Conservation (phyloP, 768 basidiomycete genomes). For the Pilatotrama ljubarskyi region DNA sequence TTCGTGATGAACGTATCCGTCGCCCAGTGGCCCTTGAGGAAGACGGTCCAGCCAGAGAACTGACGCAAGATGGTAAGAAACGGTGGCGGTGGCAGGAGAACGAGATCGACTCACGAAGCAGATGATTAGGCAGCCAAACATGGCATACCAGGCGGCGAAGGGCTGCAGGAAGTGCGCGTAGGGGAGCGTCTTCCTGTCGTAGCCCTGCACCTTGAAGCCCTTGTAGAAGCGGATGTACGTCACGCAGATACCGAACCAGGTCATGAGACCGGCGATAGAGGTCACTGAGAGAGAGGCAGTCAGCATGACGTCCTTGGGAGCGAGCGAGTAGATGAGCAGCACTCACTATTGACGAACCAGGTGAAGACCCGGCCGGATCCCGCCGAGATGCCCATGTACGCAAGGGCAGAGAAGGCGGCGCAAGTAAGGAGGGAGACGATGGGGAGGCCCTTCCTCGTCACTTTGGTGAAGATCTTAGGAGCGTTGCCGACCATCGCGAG, state of each 20-base stretch:
- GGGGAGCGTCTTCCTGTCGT: constrained; percentile 69
- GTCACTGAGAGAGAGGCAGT: constrained; percentile 12
- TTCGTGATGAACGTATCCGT: constrained; percentile 77
- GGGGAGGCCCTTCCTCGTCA: constrained; percentile 75
- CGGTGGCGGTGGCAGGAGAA: constrained; percentile 27
- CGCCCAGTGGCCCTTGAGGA: constrained; percentile 54
- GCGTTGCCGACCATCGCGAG: constrained; percentile 80
- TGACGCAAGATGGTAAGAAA: constrained; percentile 16
- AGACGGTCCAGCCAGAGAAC: constrained; percentile 54
- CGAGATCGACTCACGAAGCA: constrained; percentile 53
- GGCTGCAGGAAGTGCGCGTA: constrained; percentile 70
- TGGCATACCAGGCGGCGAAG: constrained; percentile 62
- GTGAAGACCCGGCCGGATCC: constrained; percentile 74
- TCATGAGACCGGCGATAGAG: constrained; percentile 47
- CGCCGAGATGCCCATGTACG: constrained; percentile 74
- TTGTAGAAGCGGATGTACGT: constrained; percentile 72
- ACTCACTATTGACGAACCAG: constrained; percentile 67
- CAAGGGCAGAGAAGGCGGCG: constrained; percentile 65
- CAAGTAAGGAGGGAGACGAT: constrained; percentile 69
- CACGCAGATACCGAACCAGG: constrained; percentile 50
- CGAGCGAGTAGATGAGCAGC: not conserved
- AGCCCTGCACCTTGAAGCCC: constrained; percentile 81
- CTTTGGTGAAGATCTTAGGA: constrained; percentile 72
- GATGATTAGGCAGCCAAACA: constrained; percentile 42
- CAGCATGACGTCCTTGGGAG: not conserved